Percentiles rank a stretch among this genome's conserved stretches.
Conservation (phyloP, 192 early-diverging fungal genomes). For the Linnemannia schmuckeri region DNA sequence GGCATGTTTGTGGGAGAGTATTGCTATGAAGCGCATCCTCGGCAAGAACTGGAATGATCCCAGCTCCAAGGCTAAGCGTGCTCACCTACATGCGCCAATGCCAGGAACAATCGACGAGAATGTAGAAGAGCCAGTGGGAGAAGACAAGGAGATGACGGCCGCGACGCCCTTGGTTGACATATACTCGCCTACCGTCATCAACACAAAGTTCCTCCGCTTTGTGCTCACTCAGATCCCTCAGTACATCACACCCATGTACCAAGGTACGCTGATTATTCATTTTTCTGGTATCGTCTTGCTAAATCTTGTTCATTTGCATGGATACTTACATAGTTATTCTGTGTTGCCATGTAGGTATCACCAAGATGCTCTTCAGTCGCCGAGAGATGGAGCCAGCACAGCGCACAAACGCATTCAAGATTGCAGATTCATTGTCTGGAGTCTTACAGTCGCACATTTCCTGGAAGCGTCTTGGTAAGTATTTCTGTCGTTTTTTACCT, state of each 20-base stretch:
- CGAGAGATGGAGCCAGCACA: slow-evolving; percentile 63
- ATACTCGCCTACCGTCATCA: slow-evolving; percentile 74
- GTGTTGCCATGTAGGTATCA: slow-evolving; percentile 55
- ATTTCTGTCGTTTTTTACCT: not conserved
- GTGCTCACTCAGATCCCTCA: slow-evolving; percentile 76
- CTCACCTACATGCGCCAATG: slow-evolving; percentile 17
- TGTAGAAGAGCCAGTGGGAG: slow-evolving; percentile 30
- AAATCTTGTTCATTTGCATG: not conserved
- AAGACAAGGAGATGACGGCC: slow-evolving; percentile 32
- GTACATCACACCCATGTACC: slow-evolving; percentile 72
- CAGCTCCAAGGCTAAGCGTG: slow-evolving; percentile 56
- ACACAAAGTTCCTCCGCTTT: slow-evolving; percentile 73
- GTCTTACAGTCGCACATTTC: slow-evolving; percentile 67
- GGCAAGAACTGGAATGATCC: slow-evolving; percentile 79
- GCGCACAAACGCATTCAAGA: slow-evolving; percentile 65
- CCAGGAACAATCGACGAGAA: slow-evolving; percentile 49
- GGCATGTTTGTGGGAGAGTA: slow-evolving; percentile 73
- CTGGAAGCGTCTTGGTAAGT: slow-evolving; percentile 59
- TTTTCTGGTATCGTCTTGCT: not conserved
- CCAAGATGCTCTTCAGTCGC: slow-evolving; percentile 71
- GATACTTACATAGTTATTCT: not conserved
- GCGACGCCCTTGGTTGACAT: slow-evolving; percentile 49
- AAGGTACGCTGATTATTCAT: slow-evolving; percentile 61
- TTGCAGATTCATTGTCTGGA: slow-evolving; percentile 70
- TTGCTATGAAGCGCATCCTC: slow-evolving; percentile 68